Base-by-base conservation (phyloP, 2,329 filamentous ascomycete species). In the Talaromyces sp. region DNA sequence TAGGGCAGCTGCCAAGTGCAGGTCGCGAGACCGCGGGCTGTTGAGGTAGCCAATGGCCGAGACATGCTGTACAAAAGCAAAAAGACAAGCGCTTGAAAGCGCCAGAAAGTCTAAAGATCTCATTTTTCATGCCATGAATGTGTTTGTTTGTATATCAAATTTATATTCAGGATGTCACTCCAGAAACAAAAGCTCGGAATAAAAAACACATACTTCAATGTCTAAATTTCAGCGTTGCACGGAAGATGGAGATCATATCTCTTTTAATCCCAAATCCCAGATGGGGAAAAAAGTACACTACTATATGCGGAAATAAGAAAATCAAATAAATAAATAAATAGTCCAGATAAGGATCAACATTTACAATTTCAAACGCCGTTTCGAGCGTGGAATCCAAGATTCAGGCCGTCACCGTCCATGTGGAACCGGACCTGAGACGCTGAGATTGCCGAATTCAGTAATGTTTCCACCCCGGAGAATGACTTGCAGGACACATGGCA, bases 1-100 rank as follows among this genome's bases (percentile, higher is more conserved):
- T 52, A 69, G 55, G 42, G 66, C 57, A 8, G 68, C 65, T 2
- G 66, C 61, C 8, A 69, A 60, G 51, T 65, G 65, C 9, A 70
- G 28, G 27, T 69, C 63, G 47, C 56, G 64, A 40, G 58, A 57
- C 12, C 64, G 62, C 10, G 57, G 60, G 34, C 64, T 63, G 28
- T 59, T 63, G 51, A 61, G 42, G 18, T 67, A 53, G 3, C 67
- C 61, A 40, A 67, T 55, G 10, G 67, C 61, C 54, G 63, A 44
- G 30, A 59, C 63, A 58, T 62, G 54, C n/a, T 59, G 31, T 18
- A 60, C 34, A n/a, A 70, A 27, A 5, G 9, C 27, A 8, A 27
- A 47, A 47, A 47, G 23, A 47, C n/a, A 18, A 27, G 44, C 50
- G 14, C 50, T 30, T 9, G 50, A 28, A 28, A 53, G 50, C 28